Evolutionary conservation across 306 rosid genomes (phyloP).

Genomic region (Mucuna pruriens): DNA sequence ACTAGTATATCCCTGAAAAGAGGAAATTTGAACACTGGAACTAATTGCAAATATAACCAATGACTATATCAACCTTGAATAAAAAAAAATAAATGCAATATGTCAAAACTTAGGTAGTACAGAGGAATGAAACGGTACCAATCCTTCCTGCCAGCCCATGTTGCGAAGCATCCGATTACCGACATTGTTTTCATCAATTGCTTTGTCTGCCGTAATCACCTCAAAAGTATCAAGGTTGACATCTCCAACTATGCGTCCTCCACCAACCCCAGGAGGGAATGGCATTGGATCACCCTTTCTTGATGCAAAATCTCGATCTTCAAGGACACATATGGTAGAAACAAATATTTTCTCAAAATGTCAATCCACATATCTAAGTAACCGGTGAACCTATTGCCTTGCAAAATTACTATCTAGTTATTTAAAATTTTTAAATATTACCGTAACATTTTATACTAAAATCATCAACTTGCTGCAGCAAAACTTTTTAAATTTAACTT

Average conservation of each 20-base stretch:
- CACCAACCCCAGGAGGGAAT: constrained; percentile 99
- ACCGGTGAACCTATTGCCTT: constrained; percentile 43
- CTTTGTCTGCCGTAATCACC: constrained; percentile 90
- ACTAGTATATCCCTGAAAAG: constrained; percentile 16
- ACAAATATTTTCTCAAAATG: constrained; percentile 59
- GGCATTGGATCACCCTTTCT: constrained; percentile 98
- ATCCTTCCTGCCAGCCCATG: constrained; percentile 99
- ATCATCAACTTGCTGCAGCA: neutral
- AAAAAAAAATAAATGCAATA: neutral
- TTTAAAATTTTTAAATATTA: constrained; percentile 12
- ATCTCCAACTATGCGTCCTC: constrained; percentile 83
- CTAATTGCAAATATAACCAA: constrained; percentile 20
- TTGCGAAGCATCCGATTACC: constrained; percentile 99
- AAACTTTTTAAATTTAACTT: neutral
- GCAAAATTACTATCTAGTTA: constrained; percentile 15
- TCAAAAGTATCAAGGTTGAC: constrained; percentile 64
- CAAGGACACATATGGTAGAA: constrained; percentile 55
- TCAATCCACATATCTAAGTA: constrained; percentile 46
- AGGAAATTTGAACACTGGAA: constrained; percentile 10
- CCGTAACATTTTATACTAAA: neutral
- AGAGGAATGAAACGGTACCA: constrained; percentile 74
- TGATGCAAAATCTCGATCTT: constrained; percentile 80
- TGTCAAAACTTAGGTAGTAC: constrained; percentile 22
- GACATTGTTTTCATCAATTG: constrained; percentile 90
- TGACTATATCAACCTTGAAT: constrained; percentile 7